Conservation (phyloP, 495 filamentous ascomycete species). For the Neohortaea acidophila region DNA sequence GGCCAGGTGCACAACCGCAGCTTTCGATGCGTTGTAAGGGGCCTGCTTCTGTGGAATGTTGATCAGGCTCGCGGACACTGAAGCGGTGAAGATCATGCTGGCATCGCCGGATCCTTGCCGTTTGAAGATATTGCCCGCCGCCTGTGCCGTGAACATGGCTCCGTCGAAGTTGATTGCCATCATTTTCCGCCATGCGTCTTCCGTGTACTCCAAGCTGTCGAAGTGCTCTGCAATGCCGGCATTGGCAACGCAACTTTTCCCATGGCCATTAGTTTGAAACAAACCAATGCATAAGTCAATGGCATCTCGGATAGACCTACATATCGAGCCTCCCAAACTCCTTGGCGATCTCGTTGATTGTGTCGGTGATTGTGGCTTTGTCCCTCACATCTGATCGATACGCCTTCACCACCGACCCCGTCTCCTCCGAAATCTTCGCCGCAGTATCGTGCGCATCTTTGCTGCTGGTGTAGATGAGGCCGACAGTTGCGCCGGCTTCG, state of each 20-base stretch:
- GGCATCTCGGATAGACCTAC: too few relatives aligned
- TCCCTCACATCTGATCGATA: conserved; percentile 43
- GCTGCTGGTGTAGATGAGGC: conserved; percentile 90
- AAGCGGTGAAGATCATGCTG: conserved; percentile 85
- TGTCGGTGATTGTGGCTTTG: conserved; percentile 66
- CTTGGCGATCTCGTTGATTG: conserved; percentile 51
- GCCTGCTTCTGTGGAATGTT: conserved; percentile 91
- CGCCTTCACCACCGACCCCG: conserved; percentile 5
- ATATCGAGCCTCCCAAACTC: too few relatives aligned
- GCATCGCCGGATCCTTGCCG: conserved; percentile 66
- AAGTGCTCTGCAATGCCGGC: conserved; percentile 96
- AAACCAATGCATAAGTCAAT: too few relatives aligned
- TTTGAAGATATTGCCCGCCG: conserved; percentile 81
- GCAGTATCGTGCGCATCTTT: conserved; percentile 27
- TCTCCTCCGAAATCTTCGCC: conserved; percentile 1
- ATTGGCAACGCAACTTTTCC: conserved; percentile 84
- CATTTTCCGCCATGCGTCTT: conserved; percentile 77
- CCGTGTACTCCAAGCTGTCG: conserved; percentile 72
- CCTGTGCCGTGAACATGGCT: conserved; percentile 67
- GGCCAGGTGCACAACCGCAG: conserved; percentile 71
- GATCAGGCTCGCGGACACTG: conserved; percentile 87
- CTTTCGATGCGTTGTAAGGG: conserved; percentile 82
- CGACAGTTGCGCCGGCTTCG: conserved; percentile 71
- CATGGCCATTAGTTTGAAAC: too few relatives aligned
- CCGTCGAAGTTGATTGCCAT: conserved; percentile 93